Evolutionary conservation across 805 yeast species (phyloP).

Genomic region (Kluyveromyces siamensis): DNA sequence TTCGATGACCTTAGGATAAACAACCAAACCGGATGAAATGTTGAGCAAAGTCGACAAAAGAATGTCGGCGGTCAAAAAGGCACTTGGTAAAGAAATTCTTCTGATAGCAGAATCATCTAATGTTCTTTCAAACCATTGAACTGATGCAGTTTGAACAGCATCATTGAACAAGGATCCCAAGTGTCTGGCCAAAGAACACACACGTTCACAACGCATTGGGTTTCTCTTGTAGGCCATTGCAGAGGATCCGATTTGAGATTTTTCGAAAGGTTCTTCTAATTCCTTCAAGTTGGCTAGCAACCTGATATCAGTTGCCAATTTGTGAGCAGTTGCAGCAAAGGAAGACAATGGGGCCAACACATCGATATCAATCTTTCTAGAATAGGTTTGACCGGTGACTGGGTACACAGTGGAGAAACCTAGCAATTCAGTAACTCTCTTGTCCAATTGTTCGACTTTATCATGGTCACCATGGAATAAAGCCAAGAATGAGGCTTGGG

Average conservation of each 20-base stretch:
- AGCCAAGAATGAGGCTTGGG: constrained; percentile 93
- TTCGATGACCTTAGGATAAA: constrained; percentile 96
- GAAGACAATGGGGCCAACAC: constrained; percentile 87
- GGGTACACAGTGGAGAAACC: constrained; percentile 96
- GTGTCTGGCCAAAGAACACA: constrained; percentile 96
- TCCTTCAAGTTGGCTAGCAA: constrained; percentile 94
- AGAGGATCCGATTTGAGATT: constrained; percentile 94
- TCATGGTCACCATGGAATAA: constrained; percentile 96
- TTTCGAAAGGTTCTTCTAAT: constrained; percentile 96
- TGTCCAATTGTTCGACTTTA: constrained; percentile 87
- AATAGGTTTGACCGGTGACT: constrained; percentile 97
- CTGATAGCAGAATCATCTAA: constrained; percentile 97
- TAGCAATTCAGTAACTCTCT: constrained; percentile 82
- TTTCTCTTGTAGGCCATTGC: constrained; percentile 99
- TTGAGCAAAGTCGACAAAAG: constrained; percentile 80
- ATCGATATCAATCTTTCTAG: constrained; percentile 95
- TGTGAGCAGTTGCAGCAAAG: constrained; percentile 92
- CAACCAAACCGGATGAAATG: constrained; percentile 92
- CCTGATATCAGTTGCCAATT: constrained; percentile 95
- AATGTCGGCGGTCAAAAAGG: constrained; percentile 93
- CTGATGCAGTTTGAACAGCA: constrained; percentile 93
- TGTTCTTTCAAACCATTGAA: constrained; percentile 99
- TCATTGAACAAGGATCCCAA: constrained; percentile 85
- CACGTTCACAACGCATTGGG: constrained; percentile 99
- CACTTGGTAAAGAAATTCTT: constrained; percentile 93